These are phyloP conservation scores for Puccinia novopanici DNA, from an alignment of 1,284 basidiomycete species.

Conservation along the genomic window DNA sequence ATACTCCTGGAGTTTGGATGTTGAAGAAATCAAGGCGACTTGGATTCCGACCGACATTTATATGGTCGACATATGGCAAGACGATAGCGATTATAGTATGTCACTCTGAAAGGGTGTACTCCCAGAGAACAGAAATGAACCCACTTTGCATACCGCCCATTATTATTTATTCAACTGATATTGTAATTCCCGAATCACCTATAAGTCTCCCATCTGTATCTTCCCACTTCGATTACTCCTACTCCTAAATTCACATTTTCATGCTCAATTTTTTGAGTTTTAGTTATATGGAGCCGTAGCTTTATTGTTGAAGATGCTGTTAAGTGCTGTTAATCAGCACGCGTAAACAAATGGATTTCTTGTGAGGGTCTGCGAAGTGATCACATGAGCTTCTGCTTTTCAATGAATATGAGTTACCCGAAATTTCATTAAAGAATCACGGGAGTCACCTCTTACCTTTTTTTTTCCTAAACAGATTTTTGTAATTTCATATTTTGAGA, in stretches of 20 bases:
- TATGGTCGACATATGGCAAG: constrained; percentile 9
- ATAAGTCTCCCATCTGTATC: background rate
- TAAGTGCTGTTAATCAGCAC: too few relatives aligned
- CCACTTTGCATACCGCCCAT: background rate
- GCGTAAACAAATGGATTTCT: too few relatives aligned
- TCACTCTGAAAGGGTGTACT: background rate
- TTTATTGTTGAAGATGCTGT: background rate
- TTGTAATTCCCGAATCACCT: background rate
- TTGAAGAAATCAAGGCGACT: background rate
- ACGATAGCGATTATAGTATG: constrained; percentile 2
- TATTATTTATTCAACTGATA: background rate
- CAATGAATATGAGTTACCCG: too few relatives aligned
- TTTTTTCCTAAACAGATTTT: too few relatives aligned
- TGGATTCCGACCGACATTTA: background rate
- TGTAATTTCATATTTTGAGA: too few relatives aligned
- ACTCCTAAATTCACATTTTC: background rate
- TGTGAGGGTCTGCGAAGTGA: too few relatives aligned
- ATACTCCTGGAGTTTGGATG: background rate
- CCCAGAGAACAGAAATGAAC: background rate
- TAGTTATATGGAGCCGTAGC: background rate
- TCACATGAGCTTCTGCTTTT: too few relatives aligned
- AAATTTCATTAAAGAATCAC: too few relatives aligned
- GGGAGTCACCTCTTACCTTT: too few relatives aligned
- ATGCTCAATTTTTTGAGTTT: too few relatives aligned
- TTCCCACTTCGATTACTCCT: background rate